Base-by-base conservation (phyloP, 2,329 filamentous ascomycete species). In the Fusarium torulosum region DNA sequence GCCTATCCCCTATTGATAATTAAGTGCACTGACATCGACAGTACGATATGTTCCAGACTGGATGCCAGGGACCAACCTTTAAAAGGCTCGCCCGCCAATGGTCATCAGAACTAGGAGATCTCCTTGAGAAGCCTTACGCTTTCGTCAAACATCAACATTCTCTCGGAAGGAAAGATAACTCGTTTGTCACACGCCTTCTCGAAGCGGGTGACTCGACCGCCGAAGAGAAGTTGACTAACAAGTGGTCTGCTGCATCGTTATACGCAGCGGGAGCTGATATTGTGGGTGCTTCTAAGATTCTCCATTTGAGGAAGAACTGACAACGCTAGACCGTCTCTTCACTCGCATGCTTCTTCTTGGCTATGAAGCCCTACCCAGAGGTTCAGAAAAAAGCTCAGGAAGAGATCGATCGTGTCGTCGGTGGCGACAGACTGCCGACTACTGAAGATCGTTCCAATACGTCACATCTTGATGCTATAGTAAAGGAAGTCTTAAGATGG, bases 401-500 rank as follows among this genome's bases (percentile, higher is more conserved):
- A 15, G 70, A 72, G 15, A 70, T 71, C 25, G 70, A 71, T 17
- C 14, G 50, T 11, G 59, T 72, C 9, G 25, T 76, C 8, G 73
- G 81, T 1, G 49, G 62, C 0, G 64, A 73, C 8, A 64, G 75
- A 7, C 52, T 77, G 1, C 76, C 76, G 0, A 55, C 27, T 1
- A 61, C 61, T 1, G 53, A 51, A 6, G 76, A 77, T 50, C 64
- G 69, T 1, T 38, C 60, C 5, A 73, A 59, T 1, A 50, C 78
- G 14, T 72, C 72, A 0, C 77, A 76, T 23, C 42, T 76, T 11
- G 53, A 76, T 14, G 73, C 73, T 2, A 40, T 72, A 4, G 63
- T 77, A 0, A 77, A 77, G n/a, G 75, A 78, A 31, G 55, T 65
- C 7, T 33, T 72, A 9, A 52, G 76, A 2, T 78, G 72, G 73